A percentile compares a stretch with the other conserved stretches of the same genome.
Evolutionary conservation across 2,329 filamentous ascomycete species (phyloP).

Genomic region (Coniella vitis): DNA sequence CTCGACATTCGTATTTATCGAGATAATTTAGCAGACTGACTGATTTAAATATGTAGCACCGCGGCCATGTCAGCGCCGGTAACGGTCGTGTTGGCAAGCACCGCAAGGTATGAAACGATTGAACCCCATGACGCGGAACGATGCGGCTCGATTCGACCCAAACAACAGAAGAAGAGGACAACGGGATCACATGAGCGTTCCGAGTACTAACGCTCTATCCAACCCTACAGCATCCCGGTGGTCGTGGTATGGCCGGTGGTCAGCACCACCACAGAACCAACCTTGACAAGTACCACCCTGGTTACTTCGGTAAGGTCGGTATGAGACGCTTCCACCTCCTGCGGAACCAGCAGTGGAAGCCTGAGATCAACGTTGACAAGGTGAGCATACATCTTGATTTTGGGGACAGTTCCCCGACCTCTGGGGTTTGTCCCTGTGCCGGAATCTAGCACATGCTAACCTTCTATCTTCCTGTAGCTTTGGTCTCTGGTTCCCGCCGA

Average conservation of each 20-base stretch:
- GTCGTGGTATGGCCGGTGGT: constrained; percentile 91
- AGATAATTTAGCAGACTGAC: constrained; percentile 24
- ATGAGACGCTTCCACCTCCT: constrained; percentile 97
- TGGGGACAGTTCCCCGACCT: no score
- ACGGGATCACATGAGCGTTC: not conserved
- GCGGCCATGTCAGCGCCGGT: constrained; percentile 97
- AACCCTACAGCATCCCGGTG: constrained; percentile 51
- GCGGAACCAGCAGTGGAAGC: constrained; percentile 96
- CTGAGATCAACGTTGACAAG: constrained; percentile 98
- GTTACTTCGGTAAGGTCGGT: constrained; percentile 98
- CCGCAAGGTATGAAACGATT: constrained; percentile 56
- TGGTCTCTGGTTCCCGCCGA: constrained; percentile 92
- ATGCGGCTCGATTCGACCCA: not conserved
- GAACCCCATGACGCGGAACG: not conserved
- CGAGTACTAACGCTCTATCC: not conserved
- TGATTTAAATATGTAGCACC: constrained; percentile 43
- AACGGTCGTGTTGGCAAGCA: constrained; percentile 99
- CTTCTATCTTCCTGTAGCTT: constrained; percentile 50
- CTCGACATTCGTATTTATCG: constrained; percentile 5
- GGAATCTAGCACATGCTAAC: constrained; percentile 19
- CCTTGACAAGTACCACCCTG: constrained; percentile 80
- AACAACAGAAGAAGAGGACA: no score
- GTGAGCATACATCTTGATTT: constrained; percentile 40
- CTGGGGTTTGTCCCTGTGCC: no score
- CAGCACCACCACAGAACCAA: constrained; percentile 97